phyloP scores from a whole-genome alignment of 1,284 basidiomycete species.

The Lignosus rhinocerotis region DNA sequence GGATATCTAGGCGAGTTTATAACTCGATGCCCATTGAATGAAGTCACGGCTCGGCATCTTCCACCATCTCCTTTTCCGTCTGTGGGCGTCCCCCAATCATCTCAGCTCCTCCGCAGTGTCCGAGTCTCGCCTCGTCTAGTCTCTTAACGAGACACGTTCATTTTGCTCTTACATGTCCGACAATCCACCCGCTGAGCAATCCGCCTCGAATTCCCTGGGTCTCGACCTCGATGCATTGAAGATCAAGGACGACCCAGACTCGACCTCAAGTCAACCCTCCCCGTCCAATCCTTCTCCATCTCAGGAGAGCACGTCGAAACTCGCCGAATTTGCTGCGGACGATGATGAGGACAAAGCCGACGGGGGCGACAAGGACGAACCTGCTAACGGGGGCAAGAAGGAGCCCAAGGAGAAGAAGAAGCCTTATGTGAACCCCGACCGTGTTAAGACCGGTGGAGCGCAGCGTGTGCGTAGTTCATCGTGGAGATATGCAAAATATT shows the following conservation, averaged over 20 bases:
- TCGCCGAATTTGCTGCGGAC: constrained; percentile 12
- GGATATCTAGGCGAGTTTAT: constrained; percentile 20
- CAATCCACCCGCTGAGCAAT: constrained; percentile 22
- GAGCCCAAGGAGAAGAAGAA: constrained; percentile 34
- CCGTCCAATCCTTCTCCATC: neutral
- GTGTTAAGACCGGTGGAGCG: constrained; percentile 76
- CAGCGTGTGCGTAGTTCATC: constrained; percentile 53
- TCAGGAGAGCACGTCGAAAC: neutral
- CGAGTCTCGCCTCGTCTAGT: constrained; percentile 22
- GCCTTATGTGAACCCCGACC: constrained; percentile 75
- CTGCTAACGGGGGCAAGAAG: constrained; percentile 17
- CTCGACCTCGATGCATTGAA: constrained; percentile 58
- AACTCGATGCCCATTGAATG: constrained; percentile 22
- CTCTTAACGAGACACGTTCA: constrained; percentile 1
- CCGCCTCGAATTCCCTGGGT: constrained; percentile 59
- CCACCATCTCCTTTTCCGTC: constrained; percentile 8
- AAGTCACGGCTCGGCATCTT: constrained; percentile 25
- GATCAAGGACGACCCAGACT: constrained; percentile 30
- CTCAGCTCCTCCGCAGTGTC: constrained; percentile 15
- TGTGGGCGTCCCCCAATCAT: constrained; percentile 7
- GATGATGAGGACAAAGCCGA: neutral
- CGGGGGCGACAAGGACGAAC: constrained; percentile 3
- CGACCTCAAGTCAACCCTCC: constrained; percentile 13
- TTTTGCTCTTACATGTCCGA: constrained; percentile 16
- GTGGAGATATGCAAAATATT: constrained; percentile 14